Evolutionary conservation across 306 rosid species (phyloP), one percentile per base, ranked within the genome.

Genomic region (Ammopiptanthus mongolicus): DNA sequence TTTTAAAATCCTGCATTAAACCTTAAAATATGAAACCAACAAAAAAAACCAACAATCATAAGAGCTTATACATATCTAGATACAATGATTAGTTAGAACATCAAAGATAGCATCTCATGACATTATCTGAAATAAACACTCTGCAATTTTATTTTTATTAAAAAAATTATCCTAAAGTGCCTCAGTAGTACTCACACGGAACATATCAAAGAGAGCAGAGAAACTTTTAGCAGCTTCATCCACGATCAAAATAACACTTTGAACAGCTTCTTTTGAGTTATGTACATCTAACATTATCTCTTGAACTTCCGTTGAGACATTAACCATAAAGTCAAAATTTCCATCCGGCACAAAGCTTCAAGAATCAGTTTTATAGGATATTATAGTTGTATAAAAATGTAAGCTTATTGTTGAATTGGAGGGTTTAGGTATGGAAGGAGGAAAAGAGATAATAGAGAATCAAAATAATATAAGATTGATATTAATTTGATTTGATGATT

Each of bases 1-100:
- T 55, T 86, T 86, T 93, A 57, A 88, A 81, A 85, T 82, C 92
- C 98, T 93, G 85, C 81, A 73, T 36, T 51, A 72, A 66, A 78
- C 64, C 10, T 53, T 65, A 50, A 79, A 66, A 72, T 34, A 31
- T 72, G 53, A 53, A 47, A 66, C 65, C 52, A 41, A 37, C 48
- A 58, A 8, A n/a, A n/a, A n/a, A 53, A 47, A 66, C 65, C 52
- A 41, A 37, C 48, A 58, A 8, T 77, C 29, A 29, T 42, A 63
- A 61, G 71, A 69, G 22, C 1, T 37, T 12, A 51, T 31, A 60
- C 25, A 31, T 29, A 34, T 47, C 47, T 74, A 37, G 71, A 75
- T 34, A 68, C 64, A 81, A 59, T 31, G 33, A 62, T 41, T 61
- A 23, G 58, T 59, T 65, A 18, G 51, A 65, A 66, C 69, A 64